phyloP scores from a whole-genome alignment of 108 stramenopile genomes.

The Nitzschia sp. region DNA sequence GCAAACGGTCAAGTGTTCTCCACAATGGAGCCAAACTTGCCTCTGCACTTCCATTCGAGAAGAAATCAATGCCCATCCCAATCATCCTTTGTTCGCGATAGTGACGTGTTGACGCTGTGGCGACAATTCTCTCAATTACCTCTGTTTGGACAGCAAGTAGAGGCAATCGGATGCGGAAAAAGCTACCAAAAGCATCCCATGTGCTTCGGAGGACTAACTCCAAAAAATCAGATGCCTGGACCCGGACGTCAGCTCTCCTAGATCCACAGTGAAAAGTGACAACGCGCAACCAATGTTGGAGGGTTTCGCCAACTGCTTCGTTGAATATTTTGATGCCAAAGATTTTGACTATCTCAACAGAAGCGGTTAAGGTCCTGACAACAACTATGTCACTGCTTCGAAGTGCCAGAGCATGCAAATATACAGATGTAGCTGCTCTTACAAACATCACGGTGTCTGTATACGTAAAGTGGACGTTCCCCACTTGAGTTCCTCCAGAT shows the following conservation, averaged over 20 bases:
- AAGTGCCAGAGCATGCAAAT: slow-evolving; percentile 72
- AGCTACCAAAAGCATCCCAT: slow-evolving; percentile 83
- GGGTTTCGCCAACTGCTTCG: slow-evolving; percentile 79
- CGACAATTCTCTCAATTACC: slow-evolving; percentile 87
- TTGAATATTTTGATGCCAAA: slow-evolving; percentile 86
- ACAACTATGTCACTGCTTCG: slow-evolving; percentile 73
- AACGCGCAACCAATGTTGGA: slow-evolving; percentile 89
- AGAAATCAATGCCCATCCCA: slow-evolving; percentile 40
- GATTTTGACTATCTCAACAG: slow-evolving; percentile 79
- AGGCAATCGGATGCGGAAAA: slow-evolving; percentile 75
- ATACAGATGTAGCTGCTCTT: slow-evolving; percentile 77
- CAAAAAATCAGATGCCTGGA: slow-evolving; percentile 80
- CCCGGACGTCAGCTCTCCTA: slow-evolving; percentile 72
- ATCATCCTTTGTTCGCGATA: slow-evolving; percentile 66
- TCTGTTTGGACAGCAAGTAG: slow-evolving; percentile 83
- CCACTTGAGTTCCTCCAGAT: background rate
- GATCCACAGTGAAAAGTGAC: slow-evolving; percentile 85
- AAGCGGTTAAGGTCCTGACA: slow-evolving; percentile 64
- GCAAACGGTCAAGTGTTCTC: slow-evolving; percentile 83
- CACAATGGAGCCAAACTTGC: slow-evolving; percentile 81
- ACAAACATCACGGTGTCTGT: slow-evolving; percentile 80
- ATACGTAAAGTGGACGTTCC: slow-evolving; percentile 41
- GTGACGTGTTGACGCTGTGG: slow-evolving; percentile 68
- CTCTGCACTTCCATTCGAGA: slow-evolving; percentile 79
- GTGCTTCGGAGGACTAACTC: slow-evolving; percentile 81